Conservation (phyloP, 345 rosid species). For the Gossypium turneri region DNA sequence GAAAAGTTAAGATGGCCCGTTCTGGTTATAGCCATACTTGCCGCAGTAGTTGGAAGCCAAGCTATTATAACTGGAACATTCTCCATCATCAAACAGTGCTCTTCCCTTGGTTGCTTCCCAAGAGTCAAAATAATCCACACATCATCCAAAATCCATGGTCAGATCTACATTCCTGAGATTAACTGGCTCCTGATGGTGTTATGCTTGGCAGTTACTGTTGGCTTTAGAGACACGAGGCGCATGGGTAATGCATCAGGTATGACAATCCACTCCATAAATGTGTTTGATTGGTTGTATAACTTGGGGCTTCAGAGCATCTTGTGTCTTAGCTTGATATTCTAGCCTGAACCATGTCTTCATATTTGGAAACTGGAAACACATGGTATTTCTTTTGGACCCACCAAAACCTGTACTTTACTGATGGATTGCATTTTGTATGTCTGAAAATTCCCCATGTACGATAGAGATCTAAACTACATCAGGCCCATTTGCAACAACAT, state of each 20-base stretch:
- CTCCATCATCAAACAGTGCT: slow-evolving; percentile 93
- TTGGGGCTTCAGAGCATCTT: neutral
- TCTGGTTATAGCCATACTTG: slow-evolving; percentile 84
- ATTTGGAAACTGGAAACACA: neutral
- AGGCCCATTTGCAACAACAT: neutral
- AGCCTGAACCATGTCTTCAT: neutral
- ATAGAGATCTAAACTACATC: neutral
- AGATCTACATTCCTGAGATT: slow-evolving; percentile 94
- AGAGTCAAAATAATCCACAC: slow-evolving; percentile 91
- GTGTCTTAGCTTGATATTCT: neutral
- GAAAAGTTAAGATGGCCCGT: slow-evolving; percentile 93
- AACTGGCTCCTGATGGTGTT: slow-evolving; percentile 95
- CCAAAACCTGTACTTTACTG: neutral
- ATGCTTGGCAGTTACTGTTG: slow-evolving; percentile 90
- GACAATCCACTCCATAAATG: neutral
- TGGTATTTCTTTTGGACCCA: neutral
- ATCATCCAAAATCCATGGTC: slow-evolving; percentile 92
- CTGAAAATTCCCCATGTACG: neutral
- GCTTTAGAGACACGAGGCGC: slow-evolving; percentile 83
- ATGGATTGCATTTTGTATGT: neutral
- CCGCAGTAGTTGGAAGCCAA: slow-evolving; percentile 97
- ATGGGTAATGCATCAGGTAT: slow-evolving; percentile 92
- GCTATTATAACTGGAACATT: slow-evolving; percentile 97
- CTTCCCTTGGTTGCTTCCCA: slow-evolving; percentile 92
- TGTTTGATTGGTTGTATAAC: neutral